Evolutionary conservation across 176 grass and related monocot species (phyloP).

Genomic region (Avena atlantica): DNA sequence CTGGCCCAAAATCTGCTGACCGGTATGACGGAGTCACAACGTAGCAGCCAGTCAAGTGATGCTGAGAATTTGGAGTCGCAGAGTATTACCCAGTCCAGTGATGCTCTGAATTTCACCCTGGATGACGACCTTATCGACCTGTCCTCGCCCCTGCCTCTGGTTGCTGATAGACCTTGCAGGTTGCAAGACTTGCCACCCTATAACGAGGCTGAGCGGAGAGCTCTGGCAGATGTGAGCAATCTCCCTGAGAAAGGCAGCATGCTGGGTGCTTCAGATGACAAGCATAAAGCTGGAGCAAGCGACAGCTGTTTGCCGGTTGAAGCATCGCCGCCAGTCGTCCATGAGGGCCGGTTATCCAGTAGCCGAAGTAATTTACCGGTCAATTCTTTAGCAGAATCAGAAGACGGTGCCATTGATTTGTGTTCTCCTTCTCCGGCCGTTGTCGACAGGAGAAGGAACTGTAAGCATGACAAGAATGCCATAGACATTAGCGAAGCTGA

Average conservation of each 20-base stretch:
- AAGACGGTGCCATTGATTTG: slow-evolving; percentile 47
- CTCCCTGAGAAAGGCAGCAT: slow-evolving; percentile 23
- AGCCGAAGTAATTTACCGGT: background rate
- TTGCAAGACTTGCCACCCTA: slow-evolving; percentile 1
- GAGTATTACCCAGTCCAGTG: slow-evolving; percentile 12
- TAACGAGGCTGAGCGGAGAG: slow-evolving; percentile 38
- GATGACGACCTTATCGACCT: slow-evolving; percentile 14
- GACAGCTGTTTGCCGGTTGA: slow-evolving; percentile 45
- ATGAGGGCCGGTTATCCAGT: background rate
- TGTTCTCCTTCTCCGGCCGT: slow-evolving; percentile 49
- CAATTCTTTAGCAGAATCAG: background rate
- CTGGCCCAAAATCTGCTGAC: slow-evolving; percentile 39
- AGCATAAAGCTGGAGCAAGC: slow-evolving; percentile 37
- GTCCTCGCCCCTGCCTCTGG: slow-evolving; percentile 26
- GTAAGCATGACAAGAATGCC: slow-evolving; percentile 28
- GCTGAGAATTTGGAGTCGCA: slow-evolving; percentile 31
- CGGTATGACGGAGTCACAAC: slow-evolving; percentile 32
- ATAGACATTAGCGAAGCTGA: background rate
- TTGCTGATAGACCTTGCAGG: slow-evolving; percentile 24
- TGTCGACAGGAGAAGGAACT: background rate
- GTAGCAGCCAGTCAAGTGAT: slow-evolving; percentile 20
- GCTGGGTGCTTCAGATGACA: background rate
- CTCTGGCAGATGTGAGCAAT: slow-evolving; percentile 49
- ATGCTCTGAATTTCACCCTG: background rate
- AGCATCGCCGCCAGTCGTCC: slow-evolving; percentile 24